Percentiles rank a stretch among this genome's conserved stretches.
Evolutionary conservation across 73 alveolate genomes (phyloP).

Genomic region (Paramecium biaurelia): DNA sequence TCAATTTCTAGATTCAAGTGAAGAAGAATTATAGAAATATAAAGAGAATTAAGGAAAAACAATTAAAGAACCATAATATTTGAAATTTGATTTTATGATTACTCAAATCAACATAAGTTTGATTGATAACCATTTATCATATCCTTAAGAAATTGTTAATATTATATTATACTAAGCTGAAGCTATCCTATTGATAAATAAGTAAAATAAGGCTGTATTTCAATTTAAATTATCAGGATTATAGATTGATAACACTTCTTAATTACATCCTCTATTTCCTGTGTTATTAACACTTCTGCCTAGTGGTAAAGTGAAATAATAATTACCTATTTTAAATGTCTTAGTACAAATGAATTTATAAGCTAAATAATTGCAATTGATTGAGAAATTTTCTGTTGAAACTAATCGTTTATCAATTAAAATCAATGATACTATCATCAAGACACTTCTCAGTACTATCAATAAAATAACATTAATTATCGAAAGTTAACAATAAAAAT

Average conservation of each 20-base stretch:
- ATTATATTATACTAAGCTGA: background rate
- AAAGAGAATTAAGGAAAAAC: background rate
- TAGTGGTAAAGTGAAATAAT: background rate
- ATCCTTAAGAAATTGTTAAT: background rate
- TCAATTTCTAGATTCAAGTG: background rate
- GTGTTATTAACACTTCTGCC: background rate
- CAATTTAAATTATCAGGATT: background rate
- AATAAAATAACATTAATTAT: background rate
- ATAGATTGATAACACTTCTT: background rate
- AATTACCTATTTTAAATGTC: background rate
- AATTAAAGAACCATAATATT: background rate
- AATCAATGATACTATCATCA: background rate
- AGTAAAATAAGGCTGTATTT: background rate
- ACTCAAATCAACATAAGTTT: background rate
- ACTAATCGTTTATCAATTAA: background rate
- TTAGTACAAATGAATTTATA: background rate
- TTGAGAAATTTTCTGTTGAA: slow-evolving; percentile 4
- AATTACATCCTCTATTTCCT: slow-evolving; percentile 9
- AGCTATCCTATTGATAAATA: background rate
- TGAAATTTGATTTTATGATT: background rate
- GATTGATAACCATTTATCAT: background rate
- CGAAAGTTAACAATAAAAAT: background rate
- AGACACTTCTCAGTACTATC: background rate
- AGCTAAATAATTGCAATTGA: background rate
- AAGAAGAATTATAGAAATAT: background rate